A percentile compares a stretch with the other conserved stretches of the same genome.
Evolutionary conservation across 108 stramenopile species (phyloP).

Genomic region (Cyclotella cryptica): DNA sequence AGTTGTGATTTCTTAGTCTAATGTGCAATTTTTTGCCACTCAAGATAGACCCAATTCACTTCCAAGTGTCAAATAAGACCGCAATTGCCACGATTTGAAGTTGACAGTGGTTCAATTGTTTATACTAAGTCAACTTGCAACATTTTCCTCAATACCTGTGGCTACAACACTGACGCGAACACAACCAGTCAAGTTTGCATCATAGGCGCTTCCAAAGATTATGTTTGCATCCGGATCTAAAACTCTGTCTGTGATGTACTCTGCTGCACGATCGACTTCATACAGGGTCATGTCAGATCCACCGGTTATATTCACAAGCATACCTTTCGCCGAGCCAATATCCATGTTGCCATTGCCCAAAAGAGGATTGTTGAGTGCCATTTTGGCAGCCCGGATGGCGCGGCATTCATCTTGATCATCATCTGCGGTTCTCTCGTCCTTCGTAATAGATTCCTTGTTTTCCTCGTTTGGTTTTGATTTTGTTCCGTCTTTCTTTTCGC

Average conservation of each 20-base stretch:
- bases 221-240: slow-evolving; percentile 78
- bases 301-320: slow-evolving; percentile 82
- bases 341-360: slow-evolving; percentile 73
- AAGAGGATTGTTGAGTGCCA: slow-evolving; percentile 78
- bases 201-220: slow-evolving; percentile 81
- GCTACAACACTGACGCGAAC: slow-evolving; percentile 81
- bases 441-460: slow-evolving; percentile 40
- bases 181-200: slow-evolving; percentile 63
- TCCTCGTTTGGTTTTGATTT: slow-evolving; percentile 15
- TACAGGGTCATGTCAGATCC: slow-evolving; percentile 61
- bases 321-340: slow-evolving; percentile 70
- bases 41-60: too few relatives aligned
- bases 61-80: too few relatives aligned
- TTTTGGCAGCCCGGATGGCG: slow-evolving; percentile 77
- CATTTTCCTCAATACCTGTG: slow-evolving; percentile 68
- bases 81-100: too few relatives aligned
- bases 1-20: too few relatives aligned
- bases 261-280: slow-evolving; percentile 60
- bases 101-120: too few relatives aligned
- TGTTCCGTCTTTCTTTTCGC: slow-evolving; percentile 14
- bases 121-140: too few relatives aligned
- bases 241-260: slow-evolving; percentile 51
- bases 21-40: too few relatives aligned
- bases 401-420: slow-evolving; percentile 64
- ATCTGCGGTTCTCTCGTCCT: slow-evolving; percentile 52